Evolutionary conservation across 2,329 filamentous ascomycete genomes (phyloP).

Genomic region (Colletotrichum sansevieriae): DNA sequence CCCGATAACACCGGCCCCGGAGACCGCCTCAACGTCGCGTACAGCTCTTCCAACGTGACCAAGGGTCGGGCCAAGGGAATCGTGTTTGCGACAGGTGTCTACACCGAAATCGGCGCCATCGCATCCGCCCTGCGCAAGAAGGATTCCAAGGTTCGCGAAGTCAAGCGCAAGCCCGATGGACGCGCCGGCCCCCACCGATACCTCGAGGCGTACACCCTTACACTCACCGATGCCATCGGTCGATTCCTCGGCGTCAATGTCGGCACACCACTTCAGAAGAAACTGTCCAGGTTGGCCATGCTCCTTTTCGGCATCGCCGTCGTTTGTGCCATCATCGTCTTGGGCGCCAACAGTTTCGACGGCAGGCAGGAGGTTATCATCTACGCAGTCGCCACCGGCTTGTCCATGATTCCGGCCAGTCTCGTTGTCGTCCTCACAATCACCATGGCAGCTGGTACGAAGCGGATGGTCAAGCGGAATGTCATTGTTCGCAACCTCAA

Average conservation of each 20-base stretch:
- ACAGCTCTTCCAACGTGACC: constrained; percentile 73
- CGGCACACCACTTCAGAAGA: constrained; percentile 76
- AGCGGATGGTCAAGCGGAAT: constrained; percentile 56
- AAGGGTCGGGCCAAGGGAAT: constrained; percentile 71
- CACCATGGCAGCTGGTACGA: constrained; percentile 74
- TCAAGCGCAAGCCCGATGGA: constrained; percentile 61
- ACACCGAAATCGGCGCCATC: constrained; percentile 74
- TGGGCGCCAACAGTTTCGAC: constrained; percentile 69
- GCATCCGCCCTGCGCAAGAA: constrained; percentile 70
- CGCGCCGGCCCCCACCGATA: constrained; percentile 63
- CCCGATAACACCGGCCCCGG: constrained; percentile 66
- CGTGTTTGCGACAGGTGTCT: constrained; percentile 70
- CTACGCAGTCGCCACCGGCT: constrained; percentile 70
- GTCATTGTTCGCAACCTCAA: constrained; percentile 69
- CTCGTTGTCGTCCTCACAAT: constrained; percentile 76
- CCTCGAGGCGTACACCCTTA: constrained; percentile 54
- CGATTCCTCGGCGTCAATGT: constrained; percentile 73
- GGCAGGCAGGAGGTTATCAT: constrained; percentile 69
- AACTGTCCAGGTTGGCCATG: constrained; percentile 74
- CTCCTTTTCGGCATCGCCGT: constrained; percentile 73
- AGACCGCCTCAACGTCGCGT: constrained; percentile 72
- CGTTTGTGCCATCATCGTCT: constrained; percentile 74
- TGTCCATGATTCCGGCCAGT: constrained; percentile 73
- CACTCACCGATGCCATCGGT: constrained; percentile 67
- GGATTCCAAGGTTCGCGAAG: constrained; percentile 58